phyloP scores from a whole-genome alignment of 345 rosid genomes.

The Lumnitzera racemosa region DNA sequence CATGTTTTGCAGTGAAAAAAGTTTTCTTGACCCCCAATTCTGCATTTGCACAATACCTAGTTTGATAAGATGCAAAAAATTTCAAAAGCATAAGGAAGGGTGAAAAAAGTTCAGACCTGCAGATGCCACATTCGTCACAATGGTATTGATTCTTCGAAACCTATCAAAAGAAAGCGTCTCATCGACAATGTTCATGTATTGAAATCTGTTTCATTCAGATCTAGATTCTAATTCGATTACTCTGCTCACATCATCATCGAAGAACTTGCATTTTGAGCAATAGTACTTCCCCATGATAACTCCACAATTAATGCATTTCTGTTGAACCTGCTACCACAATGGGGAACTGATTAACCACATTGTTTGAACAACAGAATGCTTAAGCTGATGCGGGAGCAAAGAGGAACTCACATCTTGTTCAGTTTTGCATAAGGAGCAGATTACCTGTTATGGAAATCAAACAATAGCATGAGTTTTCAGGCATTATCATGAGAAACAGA shows the following conservation, averaged over 20 bases:
- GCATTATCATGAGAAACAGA: no score
- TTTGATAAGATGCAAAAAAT: no score
- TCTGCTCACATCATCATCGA: conserved; percentile 56
- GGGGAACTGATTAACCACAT: not conserved
- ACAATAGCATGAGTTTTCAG: no score
- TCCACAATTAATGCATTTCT: conserved; percentile 49
- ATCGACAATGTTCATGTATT: no score
- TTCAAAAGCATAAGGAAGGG: not conserved
- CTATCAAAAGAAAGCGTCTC: conserved; percentile 34
- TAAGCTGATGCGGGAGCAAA: not conserved
- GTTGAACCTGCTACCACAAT: conserved; percentile 39
- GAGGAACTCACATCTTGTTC: conserved; percentile 58
- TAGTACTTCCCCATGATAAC: conserved; percentile 74
- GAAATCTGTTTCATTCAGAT: no score
- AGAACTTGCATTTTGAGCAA: conserved; percentile 60
- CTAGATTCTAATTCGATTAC: not conserved
- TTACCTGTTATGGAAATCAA: conserved; percentile 30
- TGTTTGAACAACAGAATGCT: not conserved
- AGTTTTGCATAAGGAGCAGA: conserved; percentile 59
- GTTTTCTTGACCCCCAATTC: conserved; percentile 55
- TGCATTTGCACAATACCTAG: conserved; percentile 5
- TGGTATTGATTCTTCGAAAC: conserved; percentile 55
- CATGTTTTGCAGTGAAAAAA: conserved; percentile 55
- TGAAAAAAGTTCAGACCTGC: conserved; percentile 26
- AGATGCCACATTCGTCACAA: conserved; percentile 57